Evolutionary conservation across 2,329 filamentous ascomycete genomes (phyloP), one percentile per base, ranked within the genome.

Genomic region (Talaromyces marneffei): DNA sequence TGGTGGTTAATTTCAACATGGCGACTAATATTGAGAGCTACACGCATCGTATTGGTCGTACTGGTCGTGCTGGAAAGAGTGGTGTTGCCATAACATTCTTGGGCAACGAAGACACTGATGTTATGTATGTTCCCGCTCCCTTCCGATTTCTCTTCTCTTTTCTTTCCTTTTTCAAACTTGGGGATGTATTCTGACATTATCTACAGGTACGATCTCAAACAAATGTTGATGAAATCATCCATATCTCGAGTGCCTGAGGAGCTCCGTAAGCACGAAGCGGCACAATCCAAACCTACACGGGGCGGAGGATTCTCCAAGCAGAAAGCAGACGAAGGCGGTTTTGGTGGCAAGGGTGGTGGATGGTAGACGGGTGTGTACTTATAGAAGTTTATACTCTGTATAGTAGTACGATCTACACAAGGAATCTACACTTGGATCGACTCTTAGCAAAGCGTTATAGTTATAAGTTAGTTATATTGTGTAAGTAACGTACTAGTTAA

Each of bases 1-100:
- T 99, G 63, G 94, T 99, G 61, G 84, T 99, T 74, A 99, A 99
- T 80, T 99, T 97, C 85, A 99, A 97, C 82, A 97, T 99, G 94
- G 89, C 94, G 0, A 87, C 80, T 12, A 91, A 82, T 67, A 97
- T 99, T 67, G 94, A 99, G 78, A 89, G 86, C 71, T 99, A 99
- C 75, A 97, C 93, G 2, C 94, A 99, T 81, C 88, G 94, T 79
- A 89, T 99, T 70, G 94, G 94, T 75, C 89, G 94, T 79, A 99
- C 94, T 1, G 94, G 94, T 82, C 89, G 94, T 87, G 94, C 94
- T 2, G 94, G 94, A 64, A 97, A 97, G 85, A 92, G 85, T 68
- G 94, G 94, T 87, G 87, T 96, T 56, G 90, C 94, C 2, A 94
- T 99, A 65, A 99, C 94, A 0, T 99, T 99, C 81, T 76, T 97